Base-by-base conservation (phyloP, 768 basidiomycete genomes). In the Pleurotus tuoliensis region DNA sequence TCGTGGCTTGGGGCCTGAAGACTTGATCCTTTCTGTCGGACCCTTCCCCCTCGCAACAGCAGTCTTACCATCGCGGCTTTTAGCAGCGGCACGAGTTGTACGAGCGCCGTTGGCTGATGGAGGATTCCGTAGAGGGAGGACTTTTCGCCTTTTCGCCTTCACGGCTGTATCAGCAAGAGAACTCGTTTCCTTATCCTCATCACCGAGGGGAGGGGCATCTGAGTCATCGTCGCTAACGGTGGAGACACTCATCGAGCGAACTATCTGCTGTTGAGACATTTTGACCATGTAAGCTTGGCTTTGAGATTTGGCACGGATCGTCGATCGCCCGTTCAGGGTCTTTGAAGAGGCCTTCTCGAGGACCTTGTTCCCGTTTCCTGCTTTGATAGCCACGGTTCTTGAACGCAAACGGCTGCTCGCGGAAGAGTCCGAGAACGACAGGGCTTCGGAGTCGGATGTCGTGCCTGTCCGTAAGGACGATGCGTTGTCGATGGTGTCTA, bases 401-500 rank as follows among this genome's bases (percentile, higher is more conserved):
- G 61, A 52, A 27, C 61, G 61, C 25, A 59, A n/a, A 16, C 79
- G 73, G 56, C 81, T 81, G 60, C 67, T 75, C 37, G 73, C 56
- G 48, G 76, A 72, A 3, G 70, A 71, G 3, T 65, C 70, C 22
- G 64, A 57, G 24, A 56, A 55, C 11, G 59, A 61, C 41, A 37
- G 22, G 25, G 57, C 58, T n/a, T 61, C 60, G 13, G 60, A 81
- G 47, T 76, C 80, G 11, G 76, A 76, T 3, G 76, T 77, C 5
- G 70, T 67, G 27, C 68, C 67, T 7, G 73, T 71, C n/a, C 69
- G 67, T 47, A 76, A 61, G 24, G 77, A 67, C 4, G 72, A 73
- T 48, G 66, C 66, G 48, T 75, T 66, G 47, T 73, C 72, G 20
- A 67, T 63, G 7, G 77, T 74, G 3, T 74, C 75, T 56, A 79